Base-by-base conservation (phyloP, 1,284 basidiomycete species). In the Moniliophthora roreri region DNA sequence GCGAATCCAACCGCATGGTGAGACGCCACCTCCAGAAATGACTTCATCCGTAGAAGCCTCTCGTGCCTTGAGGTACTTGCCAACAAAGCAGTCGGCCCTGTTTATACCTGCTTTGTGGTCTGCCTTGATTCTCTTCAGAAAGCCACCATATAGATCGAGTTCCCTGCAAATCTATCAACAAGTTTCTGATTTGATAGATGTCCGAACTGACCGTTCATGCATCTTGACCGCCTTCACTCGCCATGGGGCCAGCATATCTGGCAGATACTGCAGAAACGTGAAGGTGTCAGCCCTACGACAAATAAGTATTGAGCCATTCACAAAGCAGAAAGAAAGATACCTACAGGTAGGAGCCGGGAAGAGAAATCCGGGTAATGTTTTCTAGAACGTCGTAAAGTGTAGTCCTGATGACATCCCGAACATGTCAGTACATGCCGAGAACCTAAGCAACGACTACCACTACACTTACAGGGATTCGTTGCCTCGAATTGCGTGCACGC, bases 1-100 rank as follows among this genome's bases (percentile, higher is more conserved):
- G 21, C 57, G 54, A 50, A 63, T 56, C 61, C 60, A 62, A 10
- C 51, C 55, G 50, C 55, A 51, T 10, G 36, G 51, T 4, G 52
- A 50, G 11, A 60, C 15, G 3, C 60, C 61, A 11, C 36, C 34
- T 5, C 61, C 61, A 11, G 59, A 56, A 10, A 53, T 56, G 20
- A 53, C 55, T 15, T 48, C 18, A 26, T 28, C 23, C 7, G 54
- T 56, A 4, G 41, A 48, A 4, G 55, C 60, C 8, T 46, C 36
- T 15, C 61, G 54, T 7, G 51, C 39, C 5, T 57, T 53, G 7
- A 62, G 42, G 48, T 62, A 61, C 15, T 28, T 37, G 4, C 35
- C 42, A 13, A 48, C 24, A 24, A 37, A 48, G 24, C 39, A 51
- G 4, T 44, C 26, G 9, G 39, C n/a, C 9, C 39, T 15, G 15